These are phyloP conservation scores for Fraxinus nigra DNA, from an alignment of 305 asterid genomes.

Conservation along the genomic window DNA sequence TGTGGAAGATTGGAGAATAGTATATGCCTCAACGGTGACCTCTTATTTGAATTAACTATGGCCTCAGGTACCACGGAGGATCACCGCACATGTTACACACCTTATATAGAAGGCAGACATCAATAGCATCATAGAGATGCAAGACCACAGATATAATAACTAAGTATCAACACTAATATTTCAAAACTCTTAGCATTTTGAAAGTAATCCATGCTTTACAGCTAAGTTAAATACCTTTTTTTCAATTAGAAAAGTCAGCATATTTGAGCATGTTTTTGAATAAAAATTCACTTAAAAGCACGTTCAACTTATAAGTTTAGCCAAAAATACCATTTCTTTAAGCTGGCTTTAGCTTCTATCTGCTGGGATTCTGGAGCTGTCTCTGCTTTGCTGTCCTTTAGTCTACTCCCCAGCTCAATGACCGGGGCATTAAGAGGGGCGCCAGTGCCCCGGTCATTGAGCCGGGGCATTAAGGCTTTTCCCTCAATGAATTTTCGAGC, in stretches of 20 bases:
- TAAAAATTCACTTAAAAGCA: not conserved
- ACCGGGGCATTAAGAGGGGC: no score
- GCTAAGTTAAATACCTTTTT: not conserved
- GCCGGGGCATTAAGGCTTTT: no score
- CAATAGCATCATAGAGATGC: not conserved
- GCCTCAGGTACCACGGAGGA: not conserved
- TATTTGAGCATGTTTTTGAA: not conserved
- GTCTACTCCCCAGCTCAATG: not conserved
- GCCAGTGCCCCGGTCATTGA: no score
- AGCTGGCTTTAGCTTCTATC: not conserved
- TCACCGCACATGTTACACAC: not conserved
- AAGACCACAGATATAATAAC: not conserved
- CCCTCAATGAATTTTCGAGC: not conserved
- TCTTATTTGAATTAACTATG: not conserved
- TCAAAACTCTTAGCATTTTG: not conserved
- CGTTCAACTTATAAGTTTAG: not conserved
- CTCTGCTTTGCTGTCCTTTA: not conserved
- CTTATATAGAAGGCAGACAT: not conserved
- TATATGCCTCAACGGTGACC: not conserved
- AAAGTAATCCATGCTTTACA: no score
- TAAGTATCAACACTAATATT: not conserved
- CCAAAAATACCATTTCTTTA: not conserved
- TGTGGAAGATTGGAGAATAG: not conserved
- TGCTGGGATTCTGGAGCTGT: not conserved
- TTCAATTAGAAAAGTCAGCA: not conserved